Evolutionary conservation across 305 asterid genomes (phyloP).

Genomic region (Stenogyne calaminthoides): DNA sequence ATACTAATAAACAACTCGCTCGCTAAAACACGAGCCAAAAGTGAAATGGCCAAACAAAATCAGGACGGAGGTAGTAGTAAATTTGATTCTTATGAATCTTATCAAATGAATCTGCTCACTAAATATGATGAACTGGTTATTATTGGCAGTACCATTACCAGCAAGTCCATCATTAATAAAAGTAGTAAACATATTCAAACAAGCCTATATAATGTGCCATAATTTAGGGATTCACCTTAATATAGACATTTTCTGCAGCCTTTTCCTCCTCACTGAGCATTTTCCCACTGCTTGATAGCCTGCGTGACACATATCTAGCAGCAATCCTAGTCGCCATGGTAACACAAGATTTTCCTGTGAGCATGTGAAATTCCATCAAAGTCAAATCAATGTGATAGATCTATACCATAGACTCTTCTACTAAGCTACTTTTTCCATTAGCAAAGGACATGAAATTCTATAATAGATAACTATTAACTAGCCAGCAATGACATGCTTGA

Average conservation of each 20-base stretch:
- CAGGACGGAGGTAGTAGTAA: too few relatives aligned
- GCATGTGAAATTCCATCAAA: conserved; percentile 11
- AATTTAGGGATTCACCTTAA: conserved; percentile 53
- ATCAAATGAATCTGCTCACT: too few relatives aligned
- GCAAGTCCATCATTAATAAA: too few relatives aligned
- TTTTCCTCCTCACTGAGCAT: conserved; percentile 84
- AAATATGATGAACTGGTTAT: too few relatives aligned
- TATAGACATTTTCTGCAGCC: conserved; percentile 94
- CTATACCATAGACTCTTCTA: conserved; percentile 13
- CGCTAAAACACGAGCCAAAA: too few relatives aligned
- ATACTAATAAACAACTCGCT: too few relatives aligned
- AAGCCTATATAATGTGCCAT: background rate
- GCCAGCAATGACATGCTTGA: conserved; percentile 1
- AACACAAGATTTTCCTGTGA: conserved; percentile 38
- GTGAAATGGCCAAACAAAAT: too few relatives aligned
- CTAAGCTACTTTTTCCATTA: conserved; percentile 14
- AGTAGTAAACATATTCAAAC: too few relatives aligned
- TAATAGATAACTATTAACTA: background rate
- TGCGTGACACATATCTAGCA: conserved; percentile 55
- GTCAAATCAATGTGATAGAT: background rate
- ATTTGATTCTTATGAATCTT: too few relatives aligned
- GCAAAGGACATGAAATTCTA: conserved; percentile 11
- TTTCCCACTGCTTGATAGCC: conserved; percentile 64
- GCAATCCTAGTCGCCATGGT: conserved; percentile 61
- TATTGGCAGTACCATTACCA: too few relatives aligned